Evolutionary conservation across 345 rosid genomes (phyloP), one percentile per base, ranked within the genome.

Genomic region (Heritiera fomes): DNA sequence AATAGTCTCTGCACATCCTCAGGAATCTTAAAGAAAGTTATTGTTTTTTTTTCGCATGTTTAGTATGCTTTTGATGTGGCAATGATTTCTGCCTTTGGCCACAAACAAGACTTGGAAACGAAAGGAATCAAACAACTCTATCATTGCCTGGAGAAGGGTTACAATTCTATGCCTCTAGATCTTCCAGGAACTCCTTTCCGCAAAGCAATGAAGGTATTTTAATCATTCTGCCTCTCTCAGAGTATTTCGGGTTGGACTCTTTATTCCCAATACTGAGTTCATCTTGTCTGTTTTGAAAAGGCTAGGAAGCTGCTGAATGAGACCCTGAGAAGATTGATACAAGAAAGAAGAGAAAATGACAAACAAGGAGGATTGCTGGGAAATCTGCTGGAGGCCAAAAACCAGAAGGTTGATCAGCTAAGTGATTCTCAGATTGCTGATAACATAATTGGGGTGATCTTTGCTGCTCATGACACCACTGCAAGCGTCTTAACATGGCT

Each of bases 11-110:
- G 53, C 40, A 56, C 41, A 60, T 1, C 55, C 49, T 56, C 47
- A 61, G 11, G 23, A 73, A 61, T 75, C 55, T 59, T 59, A 30
- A 69, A 45, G 8, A 66, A 4, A 47, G 50, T 15, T 82, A 38
- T 62, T 46, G 50, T 81, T 74, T 78, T 71, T 15, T 53, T 79
- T 73, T 38, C n/a, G 34, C 18, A 13, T 66, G 28, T 70, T 77
- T 78, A 93, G 99, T 96, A 90, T 86, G 97, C 99, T 80, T 92
- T 92, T 83, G 93, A 96, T 78, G 99, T 96, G 90, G 99, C 99
- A 82, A 88, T 93, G 82, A 86, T 87, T 17, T 90, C 96, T 71
- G 94, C 86, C n/a, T 89, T 95, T 30, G 99, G 99, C 6, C 84
- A 77, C 50, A 87, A 84, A 80, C 83, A 83, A 82, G 89, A 86